These are phyloP conservation scores for Moesziomyces aphidis DNA, from an alignment of 1,284 basidiomycete genomes.

Conservation along the genomic window DNA sequence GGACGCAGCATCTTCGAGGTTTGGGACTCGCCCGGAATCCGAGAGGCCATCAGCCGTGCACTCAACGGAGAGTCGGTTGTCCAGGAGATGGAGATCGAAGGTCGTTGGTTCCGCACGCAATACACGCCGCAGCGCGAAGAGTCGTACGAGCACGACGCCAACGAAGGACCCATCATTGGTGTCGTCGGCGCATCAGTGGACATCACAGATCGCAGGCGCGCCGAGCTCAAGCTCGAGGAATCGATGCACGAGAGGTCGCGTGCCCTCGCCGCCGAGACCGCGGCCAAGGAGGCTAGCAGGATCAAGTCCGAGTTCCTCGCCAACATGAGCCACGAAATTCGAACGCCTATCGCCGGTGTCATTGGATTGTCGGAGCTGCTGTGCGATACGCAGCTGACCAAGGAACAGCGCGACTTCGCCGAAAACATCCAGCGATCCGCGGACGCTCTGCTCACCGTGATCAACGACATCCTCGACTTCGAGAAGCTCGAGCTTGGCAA, in stretches of 20 bases:
- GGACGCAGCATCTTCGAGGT: slow-evolving; percentile 58
- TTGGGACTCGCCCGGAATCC: slow-evolving; percentile 56
- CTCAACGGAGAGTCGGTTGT: slow-evolving; percentile 57
- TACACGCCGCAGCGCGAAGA: slow-evolving; percentile 59
- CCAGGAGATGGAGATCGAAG: slow-evolving; percentile 63
- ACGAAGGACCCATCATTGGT: slow-evolving; percentile 58
- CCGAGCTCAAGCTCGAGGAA: slow-evolving; percentile 63
- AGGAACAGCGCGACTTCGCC: slow-evolving; percentile 69
- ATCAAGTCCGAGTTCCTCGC: slow-evolving; percentile 69
- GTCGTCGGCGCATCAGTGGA: slow-evolving; percentile 68
- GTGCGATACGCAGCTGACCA: slow-evolving; percentile 64
- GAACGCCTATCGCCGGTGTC: slow-evolving; percentile 69
- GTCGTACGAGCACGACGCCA: slow-evolving; percentile 40
- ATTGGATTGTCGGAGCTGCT: slow-evolving; percentile 68
- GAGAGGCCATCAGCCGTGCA: slow-evolving; percentile 53
- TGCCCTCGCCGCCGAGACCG: slow-evolving; percentile 66
- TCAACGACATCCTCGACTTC: slow-evolving; percentile 71
- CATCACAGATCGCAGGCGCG: slow-evolving; percentile 66
- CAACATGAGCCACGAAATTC: slow-evolving; percentile 70
- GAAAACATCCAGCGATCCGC: slow-evolving; percentile 69
- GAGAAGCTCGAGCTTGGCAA: slow-evolving; percentile 69
- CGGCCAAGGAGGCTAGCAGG: slow-evolving; percentile 71
- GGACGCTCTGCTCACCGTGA: slow-evolving; percentile 70
- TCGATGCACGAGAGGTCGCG: slow-evolving; percentile 64
- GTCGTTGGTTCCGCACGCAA: slow-evolving; percentile 62